Percentiles rank a stretch among this genome's conserved stretches.
phyloP scores from a whole-genome alignment of 148 eudicot genomes.

The Vaccinium vitisidaea region DNA sequence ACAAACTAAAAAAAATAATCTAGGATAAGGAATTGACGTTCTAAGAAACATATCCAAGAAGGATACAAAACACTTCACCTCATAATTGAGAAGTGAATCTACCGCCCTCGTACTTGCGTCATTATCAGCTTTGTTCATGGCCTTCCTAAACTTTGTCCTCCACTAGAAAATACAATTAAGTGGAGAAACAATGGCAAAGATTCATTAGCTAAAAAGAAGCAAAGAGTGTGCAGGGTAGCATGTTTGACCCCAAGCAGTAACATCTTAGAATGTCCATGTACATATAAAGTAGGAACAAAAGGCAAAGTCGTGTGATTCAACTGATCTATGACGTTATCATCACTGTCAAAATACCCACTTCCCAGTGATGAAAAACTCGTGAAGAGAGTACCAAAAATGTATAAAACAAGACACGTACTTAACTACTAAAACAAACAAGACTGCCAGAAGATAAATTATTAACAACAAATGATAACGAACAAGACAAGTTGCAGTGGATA shows the following conservation, averaged over 20 bases:
- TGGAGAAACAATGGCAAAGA: neutral
- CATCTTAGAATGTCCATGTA: neutral
- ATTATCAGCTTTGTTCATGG: conserved; percentile 97
- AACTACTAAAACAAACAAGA: neutral
- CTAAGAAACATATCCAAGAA: neutral
- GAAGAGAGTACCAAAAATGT: neutral
- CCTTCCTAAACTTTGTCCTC: conserved; percentile 95
- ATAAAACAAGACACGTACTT: neutral
- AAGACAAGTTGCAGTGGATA: conserved; percentile 5
- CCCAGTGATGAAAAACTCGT: neutral
- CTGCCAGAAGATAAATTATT: neutral
- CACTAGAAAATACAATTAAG: conserved; percentile 47
- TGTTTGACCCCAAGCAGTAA: neutral
- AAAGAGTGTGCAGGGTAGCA: neutral
- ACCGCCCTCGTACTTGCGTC: conserved; percentile 93
- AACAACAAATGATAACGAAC: neutral
- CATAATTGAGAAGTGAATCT: conserved; percentile 93
- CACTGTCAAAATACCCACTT: neutral
- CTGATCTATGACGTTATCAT: neutral
- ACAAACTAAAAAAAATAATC: neutral
- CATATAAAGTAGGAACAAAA: neutral
- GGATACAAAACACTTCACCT: conserved; percentile 44
- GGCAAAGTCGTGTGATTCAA: neutral
- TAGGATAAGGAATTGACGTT: conserved; percentile 5
- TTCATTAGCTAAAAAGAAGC: neutral